A percentile compares a stretch with the other conserved stretches of the same genome.
These are phyloP conservation scores for Geotrichum cucujoidarum DNA, from an alignment of 1,139 yeast species.

Conservation along the genomic window DNA sequence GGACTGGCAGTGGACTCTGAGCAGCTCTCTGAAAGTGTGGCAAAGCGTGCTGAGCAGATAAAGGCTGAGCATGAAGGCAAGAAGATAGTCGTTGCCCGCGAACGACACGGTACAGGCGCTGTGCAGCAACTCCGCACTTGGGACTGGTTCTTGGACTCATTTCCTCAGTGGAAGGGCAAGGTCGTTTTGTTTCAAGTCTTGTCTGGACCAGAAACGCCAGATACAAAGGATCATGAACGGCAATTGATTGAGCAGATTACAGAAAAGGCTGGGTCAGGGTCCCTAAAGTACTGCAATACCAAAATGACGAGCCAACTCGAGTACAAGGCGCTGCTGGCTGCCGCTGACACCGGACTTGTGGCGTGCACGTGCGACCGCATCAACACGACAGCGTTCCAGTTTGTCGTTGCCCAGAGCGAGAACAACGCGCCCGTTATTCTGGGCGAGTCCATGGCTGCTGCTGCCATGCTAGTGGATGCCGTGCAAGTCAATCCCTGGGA, in stretches of 20 bases:
- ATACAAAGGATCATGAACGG: constrained; percentile 89
- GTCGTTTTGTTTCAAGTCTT: constrained; percentile 37
- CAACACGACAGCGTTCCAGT: constrained; percentile 92
- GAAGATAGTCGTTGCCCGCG: constrained; percentile 86
- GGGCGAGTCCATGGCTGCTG: constrained; percentile 92
- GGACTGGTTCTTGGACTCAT: constrained; percentile 96
- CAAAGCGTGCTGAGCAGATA: background rate
- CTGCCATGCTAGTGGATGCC: constrained; percentile 73
- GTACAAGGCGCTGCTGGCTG: constrained; percentile 78
- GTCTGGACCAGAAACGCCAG: constrained; percentile 66
- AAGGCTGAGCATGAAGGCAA: constrained; percentile 69
- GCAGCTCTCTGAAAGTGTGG: constrained; percentile 44
- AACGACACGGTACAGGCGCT: constrained; percentile 46
- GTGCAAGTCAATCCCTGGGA: constrained; percentile 76
- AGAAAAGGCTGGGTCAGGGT: constrained; percentile 80
- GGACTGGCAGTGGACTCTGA: constrained; percentile 51
- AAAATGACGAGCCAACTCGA: constrained; percentile 51
- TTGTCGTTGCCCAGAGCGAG: constrained; percentile 77
- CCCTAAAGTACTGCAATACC: constrained; percentile 57
- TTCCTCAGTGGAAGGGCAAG: constrained; percentile 62
- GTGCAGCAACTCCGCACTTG: constrained; percentile 71
- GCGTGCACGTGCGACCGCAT: constrained; percentile 94
- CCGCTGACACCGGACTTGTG: constrained; percentile 83
- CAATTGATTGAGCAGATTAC: constrained; percentile 77
- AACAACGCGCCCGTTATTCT: constrained; percentile 54